These are phyloP conservation scores for Lithohypha guttulata DNA, from an alignment of 2,329 filamentous ascomycete species.

Conservation along the genomic window DNA sequence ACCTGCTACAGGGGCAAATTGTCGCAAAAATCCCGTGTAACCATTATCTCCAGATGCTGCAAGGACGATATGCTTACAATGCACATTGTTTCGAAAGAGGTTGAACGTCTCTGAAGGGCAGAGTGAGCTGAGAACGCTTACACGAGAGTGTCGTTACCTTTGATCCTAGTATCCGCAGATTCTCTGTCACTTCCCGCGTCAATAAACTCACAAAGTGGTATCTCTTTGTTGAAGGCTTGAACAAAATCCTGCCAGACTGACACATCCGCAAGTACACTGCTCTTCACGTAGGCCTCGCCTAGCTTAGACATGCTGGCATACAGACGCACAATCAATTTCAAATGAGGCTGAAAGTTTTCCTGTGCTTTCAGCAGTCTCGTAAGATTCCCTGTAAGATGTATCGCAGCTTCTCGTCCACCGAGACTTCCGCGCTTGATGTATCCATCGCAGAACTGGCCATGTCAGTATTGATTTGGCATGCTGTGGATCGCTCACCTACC, in stretches of 20 bases:
- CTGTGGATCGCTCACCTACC: too few relatives aligned
- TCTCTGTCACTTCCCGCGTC: slow-evolving; percentile 36
- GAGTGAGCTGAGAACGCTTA: too few relatives aligned
- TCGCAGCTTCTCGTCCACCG: slow-evolving; percentile 13
- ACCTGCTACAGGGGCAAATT: slow-evolving; percentile 21
- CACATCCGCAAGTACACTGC: slow-evolving; percentile 21
- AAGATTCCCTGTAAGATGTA: slow-evolving; percentile 10
- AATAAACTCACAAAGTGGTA: slow-evolving; percentile 30
- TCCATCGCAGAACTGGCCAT: slow-evolving; percentile 10
- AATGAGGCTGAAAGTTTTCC: slow-evolving; percentile 17
- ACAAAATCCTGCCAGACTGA: slow-evolving; percentile 27
- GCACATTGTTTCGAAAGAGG: slow-evolving; percentile 25
- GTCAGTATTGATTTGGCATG: slow-evolving; percentile 8
- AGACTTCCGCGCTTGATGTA: slow-evolving; percentile 10
- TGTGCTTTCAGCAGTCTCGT: slow-evolving; percentile 10
- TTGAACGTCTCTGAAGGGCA: too few relatives aligned
- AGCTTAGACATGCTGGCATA: slow-evolving; percentile 32
- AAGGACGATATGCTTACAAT: slow-evolving; percentile 32
- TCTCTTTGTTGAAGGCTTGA: slow-evolving; percentile 33
- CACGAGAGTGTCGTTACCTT: too few relatives aligned
- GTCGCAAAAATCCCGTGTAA: slow-evolving; percentile 31
- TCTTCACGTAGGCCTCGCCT: slow-evolving; percentile 26
- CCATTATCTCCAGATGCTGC: slow-evolving; percentile 32
- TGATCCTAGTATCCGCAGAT: slow-evolving; percentile 34
- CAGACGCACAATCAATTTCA: slow-evolving; percentile 27